These are phyloP conservation scores for Myriosclerotinia curreyana DNA, from an alignment of 2,329 filamentous ascomycete genomes.

Conservation along the genomic window DNA sequence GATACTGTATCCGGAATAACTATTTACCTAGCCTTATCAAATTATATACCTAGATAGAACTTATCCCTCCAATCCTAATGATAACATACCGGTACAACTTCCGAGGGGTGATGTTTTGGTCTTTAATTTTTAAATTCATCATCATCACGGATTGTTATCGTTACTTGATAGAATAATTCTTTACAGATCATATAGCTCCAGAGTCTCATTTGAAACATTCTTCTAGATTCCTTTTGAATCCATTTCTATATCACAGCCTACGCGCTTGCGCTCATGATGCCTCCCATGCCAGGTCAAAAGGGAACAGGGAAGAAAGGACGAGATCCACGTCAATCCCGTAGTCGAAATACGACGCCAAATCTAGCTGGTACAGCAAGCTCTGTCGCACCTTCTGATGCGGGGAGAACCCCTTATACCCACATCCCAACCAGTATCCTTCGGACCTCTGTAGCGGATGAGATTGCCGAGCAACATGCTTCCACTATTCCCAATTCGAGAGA, in stretches of 20 bases:
- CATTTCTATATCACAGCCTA: background rate
- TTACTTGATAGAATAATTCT: background rate
- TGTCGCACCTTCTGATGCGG: constrained; percentile 48
- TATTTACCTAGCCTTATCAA: background rate
- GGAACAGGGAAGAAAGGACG: constrained; percentile 64
- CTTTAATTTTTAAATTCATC: background rate
- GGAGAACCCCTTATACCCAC: constrained; percentile 64
- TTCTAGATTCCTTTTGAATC: background rate
- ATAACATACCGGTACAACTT: background rate
- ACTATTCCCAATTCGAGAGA: constrained; percentile 61
- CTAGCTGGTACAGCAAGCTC: constrained; percentile 36
- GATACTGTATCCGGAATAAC: background rate
- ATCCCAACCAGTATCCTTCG: constrained; percentile 58
- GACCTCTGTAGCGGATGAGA: constrained; percentile 58
- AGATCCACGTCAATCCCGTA: constrained; percentile 62
- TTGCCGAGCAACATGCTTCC: constrained; percentile 61
- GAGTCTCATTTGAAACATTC: background rate
- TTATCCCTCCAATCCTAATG: too few species aligned
- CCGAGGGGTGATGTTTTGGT: too few species aligned
- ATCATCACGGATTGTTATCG: background rate
- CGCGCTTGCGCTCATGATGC: constrained; percentile 45
- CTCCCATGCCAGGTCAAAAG: constrained; percentile 57
- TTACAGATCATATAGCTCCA: background rate
- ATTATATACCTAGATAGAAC: too few species aligned
- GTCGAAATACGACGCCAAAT: constrained; percentile 75